These are phyloP conservation scores for Echium plantagineum DNA, from an alignment of 257 asterid species.

Conservation along the genomic window DNA sequence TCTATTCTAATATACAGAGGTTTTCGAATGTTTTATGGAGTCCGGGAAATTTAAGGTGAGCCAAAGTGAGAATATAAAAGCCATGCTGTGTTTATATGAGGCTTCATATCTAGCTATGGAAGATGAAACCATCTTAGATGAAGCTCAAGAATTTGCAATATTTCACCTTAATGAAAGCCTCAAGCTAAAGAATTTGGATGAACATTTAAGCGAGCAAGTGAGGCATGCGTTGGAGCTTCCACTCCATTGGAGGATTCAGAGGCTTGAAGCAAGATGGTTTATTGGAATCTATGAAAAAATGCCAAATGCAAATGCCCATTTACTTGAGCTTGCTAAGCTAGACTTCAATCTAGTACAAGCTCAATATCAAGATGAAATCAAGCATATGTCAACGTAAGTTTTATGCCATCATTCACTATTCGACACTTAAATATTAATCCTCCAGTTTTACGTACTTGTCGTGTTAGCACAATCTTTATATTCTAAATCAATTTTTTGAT, in stretches of 20 bases:
- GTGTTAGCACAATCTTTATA: too few species aligned
- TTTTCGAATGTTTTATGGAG: conserved; percentile 28
- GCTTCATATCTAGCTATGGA: conserved; percentile 39
- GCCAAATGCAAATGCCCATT: conserved; percentile 1
- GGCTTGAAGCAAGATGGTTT: conserved; percentile 41
- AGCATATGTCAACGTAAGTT: conserved; percentile 26
- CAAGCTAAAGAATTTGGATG: conserved; percentile 4
- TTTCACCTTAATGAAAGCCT: conserved; percentile 14
- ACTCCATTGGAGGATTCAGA: conserved; percentile 39
- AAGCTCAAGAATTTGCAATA: conserved; percentile 21
- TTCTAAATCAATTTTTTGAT: too few species aligned
- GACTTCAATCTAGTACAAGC: conserved; percentile 25
- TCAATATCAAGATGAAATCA: conserved; percentile 27
- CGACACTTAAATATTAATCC: too few species aligned
- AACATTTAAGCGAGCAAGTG: conserved; percentile 14
- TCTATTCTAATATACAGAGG: conserved; percentile 36
- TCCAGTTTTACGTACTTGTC: too few species aligned
- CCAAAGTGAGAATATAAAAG: conserved; percentile 17
- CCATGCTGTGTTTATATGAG: conserved; percentile 34
- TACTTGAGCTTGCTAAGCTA: conserved; percentile 24
- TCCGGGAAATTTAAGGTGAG: conserved; percentile 16
- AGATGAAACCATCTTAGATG: conserved; percentile 32
- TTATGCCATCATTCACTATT: background rate
- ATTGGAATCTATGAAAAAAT: conserved; percentile 15
- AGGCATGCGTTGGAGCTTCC: conserved; percentile 43